phyloP scores from a whole-genome alignment of 257 asterid species.

The Eustoma russellianum region DNA sequence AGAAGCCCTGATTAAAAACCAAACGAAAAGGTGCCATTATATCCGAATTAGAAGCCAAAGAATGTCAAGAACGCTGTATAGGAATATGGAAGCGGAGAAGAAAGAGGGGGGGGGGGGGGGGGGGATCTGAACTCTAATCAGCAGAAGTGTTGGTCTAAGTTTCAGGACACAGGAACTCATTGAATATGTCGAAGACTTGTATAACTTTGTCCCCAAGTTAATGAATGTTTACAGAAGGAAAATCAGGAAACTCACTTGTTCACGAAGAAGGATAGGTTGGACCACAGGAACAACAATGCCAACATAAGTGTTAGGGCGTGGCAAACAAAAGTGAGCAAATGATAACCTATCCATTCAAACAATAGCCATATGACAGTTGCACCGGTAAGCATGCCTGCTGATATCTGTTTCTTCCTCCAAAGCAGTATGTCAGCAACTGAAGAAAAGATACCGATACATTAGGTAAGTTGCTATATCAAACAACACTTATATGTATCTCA shows the following conservation, averaged over 20 bases:
- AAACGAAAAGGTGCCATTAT: background rate
- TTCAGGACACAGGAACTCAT: no score
- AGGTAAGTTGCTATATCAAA: no score
- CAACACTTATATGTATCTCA: background rate
- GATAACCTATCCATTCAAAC: slow-evolving; percentile 84
- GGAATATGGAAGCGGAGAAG: no score
- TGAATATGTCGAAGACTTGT: no score
- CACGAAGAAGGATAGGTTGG: slow-evolving; percentile 73
- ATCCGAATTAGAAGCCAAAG: no score
- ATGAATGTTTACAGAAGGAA: no score
- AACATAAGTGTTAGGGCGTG: slow-evolving; percentile 64
- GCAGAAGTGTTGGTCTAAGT: no score
- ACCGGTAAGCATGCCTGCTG: slow-evolving; percentile 67
- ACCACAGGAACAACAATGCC: slow-evolving; percentile 73
- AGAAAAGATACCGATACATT: background rate
- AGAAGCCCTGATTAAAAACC: slow-evolving; percentile 37
- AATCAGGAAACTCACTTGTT: slow-evolving; percentile 40
- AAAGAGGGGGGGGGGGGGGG: no score
- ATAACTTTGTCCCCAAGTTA: no score
- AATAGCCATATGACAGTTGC: slow-evolving; percentile 88
- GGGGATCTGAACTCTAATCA: no score
- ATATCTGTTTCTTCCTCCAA: slow-evolving; percentile 87
- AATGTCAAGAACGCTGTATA: no score
- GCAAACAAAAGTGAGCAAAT: slow-evolving; percentile 72
- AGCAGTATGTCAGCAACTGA: slow-evolving; percentile 87